Percentiles rank a stretch among this genome's conserved stretches.
Conservation (phyloP, 371 early-diverging fungal genomes). For the Lichtheimia corymbifera region DNA sequence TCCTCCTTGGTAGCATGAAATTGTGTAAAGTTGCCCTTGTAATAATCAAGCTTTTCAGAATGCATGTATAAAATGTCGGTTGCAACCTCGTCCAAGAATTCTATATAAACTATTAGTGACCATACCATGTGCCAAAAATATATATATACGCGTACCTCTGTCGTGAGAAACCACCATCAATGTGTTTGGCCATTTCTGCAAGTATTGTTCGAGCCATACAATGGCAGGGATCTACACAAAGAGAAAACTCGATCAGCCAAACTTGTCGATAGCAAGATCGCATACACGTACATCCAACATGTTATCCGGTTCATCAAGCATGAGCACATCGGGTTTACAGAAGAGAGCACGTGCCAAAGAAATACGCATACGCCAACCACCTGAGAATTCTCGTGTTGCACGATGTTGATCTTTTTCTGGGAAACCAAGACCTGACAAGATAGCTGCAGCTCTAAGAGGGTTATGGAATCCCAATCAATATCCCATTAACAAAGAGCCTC, state of each 20-base stretch:
- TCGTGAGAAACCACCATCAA: slow-evolving; percentile 97
- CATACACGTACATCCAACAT: slow-evolving; percentile 72
- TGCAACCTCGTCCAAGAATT: slow-evolving; percentile 95
- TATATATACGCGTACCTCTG: slow-evolving; percentile 50
- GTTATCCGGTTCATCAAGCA: slow-evolving; percentile 99
- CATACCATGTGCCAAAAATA: neutral
- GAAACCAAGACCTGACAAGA: slow-evolving; percentile 96
- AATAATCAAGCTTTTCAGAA: slow-evolving; percentile 88
- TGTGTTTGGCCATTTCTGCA: slow-evolving; percentile 89
- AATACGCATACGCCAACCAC: slow-evolving; percentile 95
- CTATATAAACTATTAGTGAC: slow-evolving; percentile 29
- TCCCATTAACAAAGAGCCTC: neutral
- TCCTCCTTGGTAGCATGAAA: slow-evolving; percentile 92
- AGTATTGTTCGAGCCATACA: slow-evolving; percentile 95
- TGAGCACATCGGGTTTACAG: slow-evolving; percentile 92
- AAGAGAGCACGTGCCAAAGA: slow-evolving; percentile 96
- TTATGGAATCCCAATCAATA: neutral
- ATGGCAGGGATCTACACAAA: slow-evolving; percentile 79
- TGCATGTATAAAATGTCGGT: slow-evolving; percentile 97
- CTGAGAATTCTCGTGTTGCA: slow-evolving; percentile 92
- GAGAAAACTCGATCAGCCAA: neutral
- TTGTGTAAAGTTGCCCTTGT: slow-evolving; percentile 92
- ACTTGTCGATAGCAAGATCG: neutral
- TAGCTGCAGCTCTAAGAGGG: slow-evolving; percentile 74
- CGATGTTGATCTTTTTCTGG: slow-evolving; percentile 72